Conservation (phyloP, 148 eudicot species). For the Drosera capensis region DNA sequence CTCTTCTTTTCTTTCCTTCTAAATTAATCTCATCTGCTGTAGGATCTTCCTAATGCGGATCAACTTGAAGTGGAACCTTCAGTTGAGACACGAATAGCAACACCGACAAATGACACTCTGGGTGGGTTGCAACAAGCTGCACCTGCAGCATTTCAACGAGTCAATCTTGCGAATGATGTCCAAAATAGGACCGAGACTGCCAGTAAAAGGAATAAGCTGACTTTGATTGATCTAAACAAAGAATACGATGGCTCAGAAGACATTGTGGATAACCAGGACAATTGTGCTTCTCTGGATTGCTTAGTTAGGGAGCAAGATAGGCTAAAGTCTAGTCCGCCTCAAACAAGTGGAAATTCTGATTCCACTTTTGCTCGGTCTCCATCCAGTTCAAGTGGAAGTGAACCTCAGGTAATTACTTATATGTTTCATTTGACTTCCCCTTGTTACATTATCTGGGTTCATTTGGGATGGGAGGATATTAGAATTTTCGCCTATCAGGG, state of each 20-base stretch:
- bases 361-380: conserved; percentile 41
- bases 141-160: conserved; percentile 15
- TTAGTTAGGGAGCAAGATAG: conserved; percentile 26
- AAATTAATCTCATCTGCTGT: too few relatives aligned
- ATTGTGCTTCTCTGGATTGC: conserved; percentile 16
- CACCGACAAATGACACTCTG: conserved; percentile 11
- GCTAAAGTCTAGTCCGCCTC: conserved; percentile 62
- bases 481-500: too few relatives aligned
- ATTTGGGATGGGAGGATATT: too few relatives aligned
- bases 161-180: conserved; percentile 13
- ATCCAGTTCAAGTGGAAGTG: conserved; percentile 75
- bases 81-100: conserved; percentile 14
- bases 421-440: too few relatives aligned
- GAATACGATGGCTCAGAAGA: conserved; percentile 59
- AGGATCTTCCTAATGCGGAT: conserved; percentile 29
- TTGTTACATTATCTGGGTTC: too few relatives aligned
- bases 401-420: conserved; percentile 44
- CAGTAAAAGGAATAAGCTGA: conserved; percentile 17
- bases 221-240: conserved; percentile 59
- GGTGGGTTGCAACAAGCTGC: conserved; percentile 12
- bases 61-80: conserved; percentile 17
- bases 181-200: conserved; percentile 13
- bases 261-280: conserved; percentile 20
- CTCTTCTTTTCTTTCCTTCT: conserved; percentile 5
- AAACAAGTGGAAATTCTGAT: conserved; percentile 62